A percentile compares a stretch with the other conserved stretches of the same genome.
Conservation (phyloP, 202 grass and related monocot genomes). For the Sporobolus alterniflorus region DNA sequence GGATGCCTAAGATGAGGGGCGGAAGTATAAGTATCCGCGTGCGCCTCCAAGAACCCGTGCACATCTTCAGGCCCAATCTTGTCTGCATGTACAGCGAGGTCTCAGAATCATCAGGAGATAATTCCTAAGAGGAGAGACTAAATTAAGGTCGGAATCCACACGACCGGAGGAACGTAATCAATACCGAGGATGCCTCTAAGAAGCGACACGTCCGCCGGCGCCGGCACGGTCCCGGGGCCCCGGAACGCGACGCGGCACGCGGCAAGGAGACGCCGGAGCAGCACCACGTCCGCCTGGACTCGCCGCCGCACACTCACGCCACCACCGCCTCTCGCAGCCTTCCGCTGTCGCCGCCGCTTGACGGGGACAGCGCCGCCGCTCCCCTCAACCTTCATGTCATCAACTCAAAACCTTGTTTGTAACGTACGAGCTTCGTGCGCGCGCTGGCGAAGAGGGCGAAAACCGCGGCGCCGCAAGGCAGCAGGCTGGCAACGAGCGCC, state of each 20-base stretch:
- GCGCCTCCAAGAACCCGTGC: slow-evolving; percentile 31
- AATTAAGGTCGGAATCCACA: too few species aligned
- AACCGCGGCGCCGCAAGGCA: neutral
- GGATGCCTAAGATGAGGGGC: slow-evolving; percentile 13
- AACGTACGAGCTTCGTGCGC: neutral
- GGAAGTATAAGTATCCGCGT: neutral
- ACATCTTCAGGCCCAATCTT: slow-evolving; percentile 58
- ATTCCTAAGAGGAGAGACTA: too few species aligned
- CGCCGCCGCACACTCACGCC: slow-evolving; percentile 39
- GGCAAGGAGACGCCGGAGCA: slow-evolving; percentile 56
- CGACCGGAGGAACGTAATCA: too few species aligned
- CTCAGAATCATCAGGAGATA: too few species aligned
- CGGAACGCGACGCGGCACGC: slow-evolving; percentile 69
- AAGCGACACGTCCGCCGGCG: slow-evolving; percentile 46
- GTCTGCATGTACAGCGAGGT: slow-evolving; percentile 30
- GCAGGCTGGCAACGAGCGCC: neutral
- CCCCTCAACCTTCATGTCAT: slow-evolving; percentile 51
- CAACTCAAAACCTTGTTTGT: too few species aligned
- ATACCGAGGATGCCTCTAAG: slow-evolving; percentile 70
- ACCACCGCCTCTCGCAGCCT: neutral
- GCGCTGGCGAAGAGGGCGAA: neutral
- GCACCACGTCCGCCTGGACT: slow-evolving; percentile 27
- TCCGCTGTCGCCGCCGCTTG: slow-evolving; percentile 1
- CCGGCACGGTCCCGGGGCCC: slow-evolving; percentile 59
- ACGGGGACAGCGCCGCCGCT: slow-evolving; percentile 16